Conservation (phyloP, 2,329 filamentous ascomycete genomes). For the Verticillium zaregamsianum region DNA sequence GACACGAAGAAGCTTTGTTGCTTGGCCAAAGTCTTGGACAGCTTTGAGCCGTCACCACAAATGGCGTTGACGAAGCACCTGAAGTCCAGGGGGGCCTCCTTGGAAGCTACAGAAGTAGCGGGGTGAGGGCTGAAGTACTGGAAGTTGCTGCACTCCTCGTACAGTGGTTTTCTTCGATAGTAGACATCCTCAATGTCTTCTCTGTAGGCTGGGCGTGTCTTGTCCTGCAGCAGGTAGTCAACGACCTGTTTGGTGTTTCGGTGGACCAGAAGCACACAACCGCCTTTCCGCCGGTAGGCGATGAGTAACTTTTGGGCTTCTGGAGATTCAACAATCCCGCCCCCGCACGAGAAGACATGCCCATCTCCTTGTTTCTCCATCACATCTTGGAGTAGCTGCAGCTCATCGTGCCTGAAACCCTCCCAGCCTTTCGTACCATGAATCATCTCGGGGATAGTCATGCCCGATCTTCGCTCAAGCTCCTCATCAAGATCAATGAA, state of each 20-base stretch:
- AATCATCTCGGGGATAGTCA: conserved; percentile 84
- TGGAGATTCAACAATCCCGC: conserved; percentile 83
- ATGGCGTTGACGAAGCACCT: conserved; percentile 58
- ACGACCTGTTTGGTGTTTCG: conserved; percentile 85
- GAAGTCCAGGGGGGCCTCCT: conserved; percentile 50
- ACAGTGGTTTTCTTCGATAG: conserved; percentile 83
- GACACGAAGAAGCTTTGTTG: conserved; percentile 89
- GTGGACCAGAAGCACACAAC: conserved; percentile 82
- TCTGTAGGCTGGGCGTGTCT: conserved; percentile 85
- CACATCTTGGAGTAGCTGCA: conserved; percentile 67
- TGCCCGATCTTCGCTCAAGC: conserved; percentile 68
- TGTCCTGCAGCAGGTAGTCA: conserved; percentile 82
- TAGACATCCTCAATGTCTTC: conserved; percentile 92
- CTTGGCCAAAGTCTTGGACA: conserved; percentile 31
- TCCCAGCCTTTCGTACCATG: conserved; percentile 72
- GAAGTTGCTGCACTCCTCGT: conserved; percentile 87
- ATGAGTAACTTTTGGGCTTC: conserved; percentile 73
- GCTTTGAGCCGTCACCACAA: conserved; percentile 17
- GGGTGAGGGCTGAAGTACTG: conserved; percentile 80
- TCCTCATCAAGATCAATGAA: conserved; percentile 86
- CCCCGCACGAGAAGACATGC: conserved; percentile 88
- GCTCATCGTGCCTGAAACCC: conserved; percentile 76
- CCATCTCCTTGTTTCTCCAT: conserved; percentile 71
- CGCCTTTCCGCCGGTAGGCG: conserved; percentile 69
- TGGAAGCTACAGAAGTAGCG: conserved; percentile 13